Evolutionary conservation across 768 basidiomycete genomes (phyloP).

Genomic region (Termitomyces sp.): DNA sequence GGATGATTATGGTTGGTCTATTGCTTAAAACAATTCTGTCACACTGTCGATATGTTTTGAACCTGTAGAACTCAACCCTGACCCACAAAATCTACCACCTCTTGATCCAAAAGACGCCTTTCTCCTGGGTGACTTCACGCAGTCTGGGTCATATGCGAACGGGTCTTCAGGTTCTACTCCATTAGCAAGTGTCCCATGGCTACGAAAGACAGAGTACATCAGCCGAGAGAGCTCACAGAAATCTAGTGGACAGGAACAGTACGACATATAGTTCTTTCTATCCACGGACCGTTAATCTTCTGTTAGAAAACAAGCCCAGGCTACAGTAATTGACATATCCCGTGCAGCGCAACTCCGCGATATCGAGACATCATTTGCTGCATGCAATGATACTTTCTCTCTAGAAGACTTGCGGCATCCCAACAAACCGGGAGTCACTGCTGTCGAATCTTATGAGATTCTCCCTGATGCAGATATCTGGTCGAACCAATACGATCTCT

Average conservation of each 20-base stretch:
- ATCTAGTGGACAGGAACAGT: conserved; percentile 50
- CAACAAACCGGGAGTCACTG: conserved; percentile 67
- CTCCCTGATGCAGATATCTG: conserved; percentile 83
- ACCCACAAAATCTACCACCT: conserved; percentile 46
- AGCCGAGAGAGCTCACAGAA: conserved; percentile 49
- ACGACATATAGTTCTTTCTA: conserved; percentile 16
- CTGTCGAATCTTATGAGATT: conserved; percentile 77
- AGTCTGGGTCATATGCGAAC: conserved; percentile 38
- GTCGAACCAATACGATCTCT: conserved; percentile 86
- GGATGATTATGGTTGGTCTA: conserved; percentile 52
- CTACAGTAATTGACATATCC: conserved; percentile 62
- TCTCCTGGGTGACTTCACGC: conserved; percentile 61
- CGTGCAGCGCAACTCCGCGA: conserved; percentile 68
- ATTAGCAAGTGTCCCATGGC: conserved; percentile 75
- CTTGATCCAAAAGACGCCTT: conserved; percentile 75
- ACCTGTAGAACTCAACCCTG: conserved; percentile 52
- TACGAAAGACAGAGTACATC: conserved; percentile 89
- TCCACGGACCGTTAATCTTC: background rate
- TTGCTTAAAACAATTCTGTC: background rate
- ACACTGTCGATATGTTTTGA: background rate
- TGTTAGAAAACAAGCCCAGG: conserved; percentile 41
- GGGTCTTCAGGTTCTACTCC: conserved; percentile 39
- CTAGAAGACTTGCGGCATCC: conserved; percentile 64
- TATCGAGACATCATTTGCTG: conserved; percentile 72
- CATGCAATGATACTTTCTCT: conserved; percentile 56